These are phyloP conservation scores for Tetraselmis striata DNA, from an alignment of 139 green algal genomes.

Conservation along the genomic window DNA sequence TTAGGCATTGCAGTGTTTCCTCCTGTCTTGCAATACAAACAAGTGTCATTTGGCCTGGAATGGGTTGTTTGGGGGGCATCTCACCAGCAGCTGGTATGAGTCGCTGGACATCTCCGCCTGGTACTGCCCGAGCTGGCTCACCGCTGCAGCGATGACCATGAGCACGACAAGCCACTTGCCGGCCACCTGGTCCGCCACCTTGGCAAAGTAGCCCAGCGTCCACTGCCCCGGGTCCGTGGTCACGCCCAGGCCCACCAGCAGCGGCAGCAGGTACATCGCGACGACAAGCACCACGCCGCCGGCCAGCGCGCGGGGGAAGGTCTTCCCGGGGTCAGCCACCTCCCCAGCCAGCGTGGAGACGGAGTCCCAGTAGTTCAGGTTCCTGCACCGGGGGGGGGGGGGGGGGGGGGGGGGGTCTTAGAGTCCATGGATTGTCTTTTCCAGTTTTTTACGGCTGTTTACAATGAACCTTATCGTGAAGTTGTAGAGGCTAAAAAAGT, in stretches of 20 bases:
- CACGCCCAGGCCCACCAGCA: constrained; percentile 74
- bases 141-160: constrained; percentile 76
- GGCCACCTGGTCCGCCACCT: constrained; percentile 67
- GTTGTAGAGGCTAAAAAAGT: too few species aligned
- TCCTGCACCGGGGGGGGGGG: constrained; percentile 41
- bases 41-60: too few species aligned
- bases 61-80: too few species aligned
- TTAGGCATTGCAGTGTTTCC: too few species aligned
- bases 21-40: too few species aligned
- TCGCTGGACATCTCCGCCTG: constrained; percentile 91
- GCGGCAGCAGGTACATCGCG: constrained; percentile 60
- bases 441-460: too few species aligned
- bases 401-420: background rate
- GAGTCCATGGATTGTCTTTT: too few species aligned
- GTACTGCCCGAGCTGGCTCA: constrained; percentile 89
- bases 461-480: too few species aligned
- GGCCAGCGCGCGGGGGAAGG: constrained; percentile 78
- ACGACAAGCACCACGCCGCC: constrained; percentile 65
- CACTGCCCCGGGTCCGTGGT: constrained; percentile 40
- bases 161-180: constrained; percentile 78
- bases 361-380: constrained; percentile 89
- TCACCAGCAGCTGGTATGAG: constrained; percentile 67
- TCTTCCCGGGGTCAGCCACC: constrained; percentile 53
- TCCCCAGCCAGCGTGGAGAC: constrained; percentile 87
- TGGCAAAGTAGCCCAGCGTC: constrained; percentile 79